phyloP scores from a whole-genome alignment of 352 stramenopile genomes.

The Phytopythium chamaehyphon region DNA sequence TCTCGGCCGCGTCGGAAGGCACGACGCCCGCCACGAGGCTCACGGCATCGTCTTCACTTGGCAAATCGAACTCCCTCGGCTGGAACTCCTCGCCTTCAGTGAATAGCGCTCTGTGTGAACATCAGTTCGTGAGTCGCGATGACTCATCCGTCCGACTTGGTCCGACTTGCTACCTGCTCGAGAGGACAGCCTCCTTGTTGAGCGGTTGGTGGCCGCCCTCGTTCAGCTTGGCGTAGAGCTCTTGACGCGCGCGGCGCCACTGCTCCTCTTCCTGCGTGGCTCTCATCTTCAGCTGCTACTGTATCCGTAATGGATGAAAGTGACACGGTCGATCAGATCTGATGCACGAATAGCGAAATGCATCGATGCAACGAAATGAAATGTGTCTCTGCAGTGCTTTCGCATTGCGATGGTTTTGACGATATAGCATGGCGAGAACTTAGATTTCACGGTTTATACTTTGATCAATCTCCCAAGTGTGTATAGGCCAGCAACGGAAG shows the following conservation, averaged over 20 bases:
- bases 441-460: no score
- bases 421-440: no score
- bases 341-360: not conserved
- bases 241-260: slow-evolving; percentile 29
- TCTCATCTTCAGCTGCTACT: no score
- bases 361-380: no score
- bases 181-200: slow-evolving; percentile 28
- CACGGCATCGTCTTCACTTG: slow-evolving; percentile 36
- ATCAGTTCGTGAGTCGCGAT: not conserved
- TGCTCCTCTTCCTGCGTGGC: slow-evolving; percentile 27
- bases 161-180: slow-evolving; percentile 20
- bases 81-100: slow-evolving; percentile 26
- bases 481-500: no score
- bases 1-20: slow-evolving; percentile 25
- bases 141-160: no score
- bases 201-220: slow-evolving; percentile 28
- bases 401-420: no score
- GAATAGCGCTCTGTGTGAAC: slow-evolving; percentile 23
- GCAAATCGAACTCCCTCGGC: slow-evolving; percentile 48
- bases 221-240: slow-evolving; percentile 39
- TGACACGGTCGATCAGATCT: no score
- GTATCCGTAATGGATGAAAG: no score
- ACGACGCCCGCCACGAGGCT: slow-evolving; percentile 46
- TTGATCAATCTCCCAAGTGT: no score
- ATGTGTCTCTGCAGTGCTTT: no score